These are phyloP conservation scores for Helotiales sp. DNA, from an alignment of 2,329 filamentous ascomycete genomes.

Conservation along the genomic window DNA sequence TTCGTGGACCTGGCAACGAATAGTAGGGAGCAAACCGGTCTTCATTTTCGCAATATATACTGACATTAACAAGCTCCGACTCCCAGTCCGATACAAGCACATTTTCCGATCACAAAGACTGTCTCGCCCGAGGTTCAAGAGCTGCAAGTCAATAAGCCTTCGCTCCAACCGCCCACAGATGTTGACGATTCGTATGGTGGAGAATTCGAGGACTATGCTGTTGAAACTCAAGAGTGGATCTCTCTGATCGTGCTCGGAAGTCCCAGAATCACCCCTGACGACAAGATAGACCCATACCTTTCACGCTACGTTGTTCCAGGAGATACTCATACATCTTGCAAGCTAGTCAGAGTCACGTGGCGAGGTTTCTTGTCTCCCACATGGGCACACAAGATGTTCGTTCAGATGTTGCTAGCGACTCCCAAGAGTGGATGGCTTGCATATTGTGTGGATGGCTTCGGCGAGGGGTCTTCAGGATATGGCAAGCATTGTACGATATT, in stretches of 20 bases:
- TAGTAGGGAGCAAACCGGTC: conserved; percentile 46
- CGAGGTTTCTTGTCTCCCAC: conserved; percentile 59
- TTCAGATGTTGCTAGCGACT: conserved; percentile 52
- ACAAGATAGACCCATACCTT: conserved; percentile 70
- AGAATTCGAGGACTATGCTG: conserved; percentile 65
- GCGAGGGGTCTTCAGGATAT: conserved; percentile 50
- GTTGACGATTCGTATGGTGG: conserved; percentile 46
- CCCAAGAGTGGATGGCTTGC: conserved; percentile 59
- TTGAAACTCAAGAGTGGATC: conserved; percentile 75
- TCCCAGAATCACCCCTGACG: conserved; percentile 61
- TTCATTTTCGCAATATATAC: conserved; percentile 12
- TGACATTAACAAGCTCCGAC: conserved; percentile 45
- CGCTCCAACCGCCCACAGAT: conserved; percentile 40
- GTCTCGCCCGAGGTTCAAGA: conserved; percentile 41
- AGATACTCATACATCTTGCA: conserved; percentile 24
- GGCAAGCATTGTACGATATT: conserved; percentile 59
- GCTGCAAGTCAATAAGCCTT: conserved; percentile 39
- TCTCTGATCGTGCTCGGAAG: conserved; percentile 69
- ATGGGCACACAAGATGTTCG: conserved; percentile 57
- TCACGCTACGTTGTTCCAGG: conserved; percentile 67
- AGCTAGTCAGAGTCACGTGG: conserved; percentile 61
- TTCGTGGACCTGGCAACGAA: conserved; percentile 66
- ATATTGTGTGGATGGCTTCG: conserved; percentile 57
- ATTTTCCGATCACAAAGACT: conserved; percentile 52
- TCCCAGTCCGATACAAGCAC: conserved; percentile 55